Conservation (phyloP, 495 filamentous ascomycete genomes). For the Ramalina intermedia region DNA sequence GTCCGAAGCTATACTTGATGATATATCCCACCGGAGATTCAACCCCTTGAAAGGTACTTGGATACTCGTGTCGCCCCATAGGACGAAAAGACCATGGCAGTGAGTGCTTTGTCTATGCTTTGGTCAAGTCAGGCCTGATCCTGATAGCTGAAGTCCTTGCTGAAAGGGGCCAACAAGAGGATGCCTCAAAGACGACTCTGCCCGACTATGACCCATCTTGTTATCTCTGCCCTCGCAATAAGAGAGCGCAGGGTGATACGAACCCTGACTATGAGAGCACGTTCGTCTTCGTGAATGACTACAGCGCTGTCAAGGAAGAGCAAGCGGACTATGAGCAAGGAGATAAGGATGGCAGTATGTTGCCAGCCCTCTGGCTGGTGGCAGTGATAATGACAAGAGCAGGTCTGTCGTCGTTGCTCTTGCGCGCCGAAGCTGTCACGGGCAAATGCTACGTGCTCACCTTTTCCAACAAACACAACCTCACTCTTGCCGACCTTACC, state of each 20-base stretch:
- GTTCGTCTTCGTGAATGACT: constrained; percentile 96
- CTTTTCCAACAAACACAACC: constrained; percentile 77
- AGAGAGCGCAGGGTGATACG: constrained; percentile 72
- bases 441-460: constrained; percentile 97
- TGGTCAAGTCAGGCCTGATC: neutral
- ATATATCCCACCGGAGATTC: constrained; percentile 90
- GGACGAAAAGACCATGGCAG: constrained; percentile 98
- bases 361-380: neutral
- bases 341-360: constrained; percentile 34
- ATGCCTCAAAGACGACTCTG: constrained; percentile 56
- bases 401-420: constrained; percentile 53
- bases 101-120: constrained; percentile 33
- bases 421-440: constrained; percentile 72
- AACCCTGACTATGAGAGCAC: constrained; percentile 81
- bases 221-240: constrained; percentile 93
- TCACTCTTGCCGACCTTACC: constrained; percentile 78
- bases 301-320: constrained; percentile 88
- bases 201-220: constrained; percentile 76
- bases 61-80: constrained; percentile 87
- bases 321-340: constrained; percentile 56
- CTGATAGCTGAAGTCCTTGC: constrained; percentile 1
- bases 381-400: neutral
- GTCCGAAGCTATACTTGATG: constrained; percentile 67
- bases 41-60: constrained; percentile 83
- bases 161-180: constrained; percentile 77